phyloP scores from a whole-genome alignment of 2,329 filamentous ascomycete genomes.

The Nigrograna mackinnonii region DNA sequence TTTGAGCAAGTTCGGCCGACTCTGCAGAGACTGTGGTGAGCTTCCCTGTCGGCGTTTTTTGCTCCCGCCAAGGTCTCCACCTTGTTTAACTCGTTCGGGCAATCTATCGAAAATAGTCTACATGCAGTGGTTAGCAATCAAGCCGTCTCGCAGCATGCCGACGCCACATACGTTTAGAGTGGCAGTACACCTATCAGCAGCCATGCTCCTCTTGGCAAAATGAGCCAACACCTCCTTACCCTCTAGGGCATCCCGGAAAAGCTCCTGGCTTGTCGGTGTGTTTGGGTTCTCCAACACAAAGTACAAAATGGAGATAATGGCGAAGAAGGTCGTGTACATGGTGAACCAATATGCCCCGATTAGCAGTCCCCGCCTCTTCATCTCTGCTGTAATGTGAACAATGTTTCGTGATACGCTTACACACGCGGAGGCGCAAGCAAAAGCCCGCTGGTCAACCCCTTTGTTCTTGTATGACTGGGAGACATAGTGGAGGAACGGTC shows the following conservation, averaged over 20 bases:
- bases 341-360: constrained; percentile 87
- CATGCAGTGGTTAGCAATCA: constrained; percentile 16
- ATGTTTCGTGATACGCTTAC: constrained; percentile 72
- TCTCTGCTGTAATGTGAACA: constrained; percentile 77
- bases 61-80: constrained; percentile 28
- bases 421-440: constrained; percentile 72
- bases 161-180: constrained; percentile 69
- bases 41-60: constrained; percentile 44
- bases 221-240: constrained; percentile 81
- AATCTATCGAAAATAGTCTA: constrained; percentile 83
- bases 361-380: constrained; percentile 74
- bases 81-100: constrained; percentile 67
- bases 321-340: constrained; percentile 82
- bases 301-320: constrained; percentile 77
- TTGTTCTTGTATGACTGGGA: constrained; percentile 60
- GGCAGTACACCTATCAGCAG: constrained; percentile 81
- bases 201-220: constrained; percentile 81
- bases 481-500: constrained; percentile 83
- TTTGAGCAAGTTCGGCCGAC: constrained; percentile 26
- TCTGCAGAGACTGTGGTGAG: constrained; percentile 33
- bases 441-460: constrained; percentile 73
- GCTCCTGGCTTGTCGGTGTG: constrained; percentile 73
- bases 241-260: constrained; percentile 81
- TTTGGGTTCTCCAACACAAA: constrained; percentile 81
- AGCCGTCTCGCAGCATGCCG: neutral